Base-by-base conservation (phyloP, 2,329 filamentous ascomycete genomes). In the Epichloe glyceriae region DNA sequence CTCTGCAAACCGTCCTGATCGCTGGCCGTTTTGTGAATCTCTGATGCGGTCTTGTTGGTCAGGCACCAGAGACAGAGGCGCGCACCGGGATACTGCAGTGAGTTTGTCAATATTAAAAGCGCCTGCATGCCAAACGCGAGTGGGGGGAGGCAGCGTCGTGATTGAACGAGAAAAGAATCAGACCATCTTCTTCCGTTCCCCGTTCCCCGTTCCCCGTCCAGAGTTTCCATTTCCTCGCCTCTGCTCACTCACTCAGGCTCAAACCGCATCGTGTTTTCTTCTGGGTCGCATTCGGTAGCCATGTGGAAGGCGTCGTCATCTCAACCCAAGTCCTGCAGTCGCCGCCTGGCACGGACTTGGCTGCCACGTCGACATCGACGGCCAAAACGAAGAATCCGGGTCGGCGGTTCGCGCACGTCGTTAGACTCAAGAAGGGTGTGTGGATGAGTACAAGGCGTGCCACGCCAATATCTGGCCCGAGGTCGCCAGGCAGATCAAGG, bases 391-490 rank as follows among this genome's bases (percentile, higher is more conserved):
- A 59, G 55, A 67, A 74, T 55, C 65, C 73, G 4, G 74, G 70
- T 45, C 71, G 73, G 4, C 78, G 84, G 53, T 75, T 88, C 58
- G 85, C 76, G 39, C 86, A 89, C 66, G 83, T 88, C 56, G 74
- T 90, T 50, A 82, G 80, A 61, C 75, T 91, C 51, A 85, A 82
- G 66, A 79, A 80, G 12, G 79, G 55, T 76, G 71, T 54, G 69
- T 85, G 14, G 75, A 76, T 20, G 76, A 81, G 56, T 91, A 90
- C 70, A 89, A 87, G 64, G 75, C 82, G 59, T 82, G 79, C 55
- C 86, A 90, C 62, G 80, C 79, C 6, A 75, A 74, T 4, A 84
- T 88, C 0, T 91, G 86, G 86, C 85, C 85, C 5, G 83, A 86
- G 58, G 85, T 93, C 1, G 68, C 87, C 35, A 74, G 80, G 63